Evolutionary conservation across 441 rosid genomes (phyloP).

Genomic region (Corymbia calophylla): DNA sequence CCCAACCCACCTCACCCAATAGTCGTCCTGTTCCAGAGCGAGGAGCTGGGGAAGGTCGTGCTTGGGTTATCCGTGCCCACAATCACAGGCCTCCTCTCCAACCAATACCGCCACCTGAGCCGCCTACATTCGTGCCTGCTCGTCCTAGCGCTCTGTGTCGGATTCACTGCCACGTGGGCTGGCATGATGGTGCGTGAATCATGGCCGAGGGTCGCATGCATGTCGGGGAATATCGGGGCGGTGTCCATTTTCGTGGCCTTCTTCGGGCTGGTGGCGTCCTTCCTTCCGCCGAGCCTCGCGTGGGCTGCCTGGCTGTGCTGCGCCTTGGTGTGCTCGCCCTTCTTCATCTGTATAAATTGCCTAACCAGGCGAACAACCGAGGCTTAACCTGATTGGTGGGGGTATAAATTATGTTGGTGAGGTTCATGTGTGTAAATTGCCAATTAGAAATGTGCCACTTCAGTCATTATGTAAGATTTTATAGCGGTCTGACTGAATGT

Average conservation of each 20-base stretch:
- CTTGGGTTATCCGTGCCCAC: not conserved
- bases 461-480: not conserved
- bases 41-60: not conserved
- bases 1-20: not conserved
- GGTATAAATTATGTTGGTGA: too few relatives aligned
- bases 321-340: not conserved
- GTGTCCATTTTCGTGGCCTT: too few relatives aligned
- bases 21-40: not conserved
- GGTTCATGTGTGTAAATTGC: too few relatives aligned
- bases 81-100: not conserved
- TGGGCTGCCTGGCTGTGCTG: not conserved
- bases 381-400: not conserved
- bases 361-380: not conserved
- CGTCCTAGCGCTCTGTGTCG: not conserved
- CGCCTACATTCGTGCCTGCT: not conserved
- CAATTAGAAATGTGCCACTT: not conserved
- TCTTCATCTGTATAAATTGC: not conserved
- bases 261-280: not conserved
- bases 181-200: not conserved
- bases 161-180: not conserved
- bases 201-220: not conserved
- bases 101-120: not conserved
- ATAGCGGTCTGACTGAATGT: not conserved
- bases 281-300: not conserved
- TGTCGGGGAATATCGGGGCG: not conserved